phyloP scores from a whole-genome alignment of 345 rosid species.

The Syzygium grande region DNA sequence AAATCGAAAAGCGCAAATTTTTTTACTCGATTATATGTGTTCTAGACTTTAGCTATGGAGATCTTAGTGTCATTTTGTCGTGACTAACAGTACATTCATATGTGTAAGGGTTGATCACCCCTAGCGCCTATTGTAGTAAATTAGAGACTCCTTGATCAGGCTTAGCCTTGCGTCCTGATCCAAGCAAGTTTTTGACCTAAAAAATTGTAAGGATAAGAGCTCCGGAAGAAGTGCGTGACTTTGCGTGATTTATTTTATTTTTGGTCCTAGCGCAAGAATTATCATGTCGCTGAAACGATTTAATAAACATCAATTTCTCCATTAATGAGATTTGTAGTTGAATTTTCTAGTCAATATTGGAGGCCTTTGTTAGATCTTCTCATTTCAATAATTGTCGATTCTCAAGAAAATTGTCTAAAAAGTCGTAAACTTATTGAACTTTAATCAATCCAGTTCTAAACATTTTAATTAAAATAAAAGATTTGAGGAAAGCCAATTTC shows the following conservation, averaged over 20 bases:
- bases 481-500: no score
- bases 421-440: no score
- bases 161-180: neutral
- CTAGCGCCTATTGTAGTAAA: neutral
- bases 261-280: neutral
- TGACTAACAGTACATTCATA: neutral
- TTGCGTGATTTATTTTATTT: neutral
- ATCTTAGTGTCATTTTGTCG: no score
- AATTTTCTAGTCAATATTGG: slow-evolving; percentile 1
- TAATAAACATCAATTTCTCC: neutral
- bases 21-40: no score
- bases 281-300: neutral
- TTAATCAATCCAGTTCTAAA: no score
- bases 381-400: neutral
- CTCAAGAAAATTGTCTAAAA: no score
- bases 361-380: slow-evolving; percentile 1
- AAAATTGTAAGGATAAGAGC: no score
- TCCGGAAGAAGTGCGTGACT: no score
- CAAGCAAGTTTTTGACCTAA: no score
- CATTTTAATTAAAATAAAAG: no score
- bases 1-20: no score
- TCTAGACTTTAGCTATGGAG: no score
- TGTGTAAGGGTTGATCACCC: neutral
- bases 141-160: neutral
- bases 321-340: neutral